phyloP scores from a whole-genome alignment of 1,284 basidiomycete species.

The Ustilago xerochloae region DNA sequence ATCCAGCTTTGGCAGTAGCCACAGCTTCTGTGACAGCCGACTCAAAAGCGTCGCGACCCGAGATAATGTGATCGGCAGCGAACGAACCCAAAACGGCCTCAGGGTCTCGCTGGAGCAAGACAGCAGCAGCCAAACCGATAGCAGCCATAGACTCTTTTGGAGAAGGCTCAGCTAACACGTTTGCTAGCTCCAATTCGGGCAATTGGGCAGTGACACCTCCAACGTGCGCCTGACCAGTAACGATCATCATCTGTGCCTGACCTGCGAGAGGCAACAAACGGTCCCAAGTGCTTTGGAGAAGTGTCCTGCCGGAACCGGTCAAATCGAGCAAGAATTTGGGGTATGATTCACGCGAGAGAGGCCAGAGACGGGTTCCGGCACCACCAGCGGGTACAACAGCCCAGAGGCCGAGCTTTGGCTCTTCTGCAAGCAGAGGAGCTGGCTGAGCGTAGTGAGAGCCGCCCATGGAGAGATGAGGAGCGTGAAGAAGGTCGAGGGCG shows the following conservation, averaged over 20 bases:
- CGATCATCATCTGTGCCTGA: conserved; percentile 59
- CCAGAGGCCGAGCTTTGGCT: conserved; percentile 65
- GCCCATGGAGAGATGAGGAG: conserved; percentile 47
- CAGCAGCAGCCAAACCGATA: conserved; percentile 66
- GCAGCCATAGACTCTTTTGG: conserved; percentile 67
- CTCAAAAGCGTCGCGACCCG: conserved; percentile 66
- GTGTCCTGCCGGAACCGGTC: conserved; percentile 59
- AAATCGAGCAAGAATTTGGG: conserved; percentile 67
- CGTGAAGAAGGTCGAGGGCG: conserved; percentile 24
- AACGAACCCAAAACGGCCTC: conserved; percentile 67
- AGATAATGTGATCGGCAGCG: conserved; percentile 68
- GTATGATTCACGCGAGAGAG: conserved; percentile 61
- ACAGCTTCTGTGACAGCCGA: conserved; percentile 66
- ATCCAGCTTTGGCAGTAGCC: conserved; percentile 63
- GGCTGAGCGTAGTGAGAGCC: conserved; percentile 37
- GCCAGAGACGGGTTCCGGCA: conserved; percentile 66
- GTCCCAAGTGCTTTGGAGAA: conserved; percentile 66
- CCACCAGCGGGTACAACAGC: conserved; percentile 66
- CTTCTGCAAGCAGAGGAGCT: conserved; percentile 54
- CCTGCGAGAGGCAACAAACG: conserved; percentile 61
- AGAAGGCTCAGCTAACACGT: conserved; percentile 64
- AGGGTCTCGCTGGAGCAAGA: conserved; percentile 61
- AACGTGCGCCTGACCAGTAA: conserved; percentile 62
- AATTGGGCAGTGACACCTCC: conserved; percentile 59
- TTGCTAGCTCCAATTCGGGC: conserved; percentile 51